These are phyloP conservation scores for Laguncularia racemosa DNA, from an alignment of 345 rosid genomes.

Conservation along the genomic window DNA sequence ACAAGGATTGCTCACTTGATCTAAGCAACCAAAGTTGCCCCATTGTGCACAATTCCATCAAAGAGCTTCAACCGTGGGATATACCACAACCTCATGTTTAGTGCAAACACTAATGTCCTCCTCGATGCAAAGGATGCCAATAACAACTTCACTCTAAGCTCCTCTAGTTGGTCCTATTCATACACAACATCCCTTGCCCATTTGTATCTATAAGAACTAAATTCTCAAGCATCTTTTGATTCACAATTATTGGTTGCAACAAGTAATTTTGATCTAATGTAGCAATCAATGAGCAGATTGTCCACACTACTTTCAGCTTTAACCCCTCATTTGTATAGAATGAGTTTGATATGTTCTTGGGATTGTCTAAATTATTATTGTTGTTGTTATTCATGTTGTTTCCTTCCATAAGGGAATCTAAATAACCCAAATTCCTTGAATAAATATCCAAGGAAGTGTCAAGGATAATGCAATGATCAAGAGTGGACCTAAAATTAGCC, in stretches of 20 bases:
- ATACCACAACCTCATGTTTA: conserved; percentile 96
- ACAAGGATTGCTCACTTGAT: conserved; percentile 58
- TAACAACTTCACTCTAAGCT: conserved; percentile 79
- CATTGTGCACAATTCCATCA: conserved; percentile 70
- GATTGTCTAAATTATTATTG: conserved; percentile 37
- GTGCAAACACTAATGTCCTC: conserved; percentile 90
- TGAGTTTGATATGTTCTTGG: conserved; percentile 85
- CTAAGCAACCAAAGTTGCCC: conserved; percentile 96
- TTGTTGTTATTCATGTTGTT: conserved; percentile 5
- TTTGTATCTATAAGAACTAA: conserved; percentile 78
- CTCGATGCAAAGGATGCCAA: conserved; percentile 86
- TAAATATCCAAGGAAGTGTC: conserved; percentile 63
- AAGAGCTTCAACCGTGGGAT: conserved; percentile 81
- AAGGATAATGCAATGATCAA: conserved; percentile 82
- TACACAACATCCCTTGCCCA: conserved; percentile 89
- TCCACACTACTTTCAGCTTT: conserved; percentile 94
- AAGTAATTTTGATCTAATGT: conserved; percentile 90
- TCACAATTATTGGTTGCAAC: conserved; percentile 80
- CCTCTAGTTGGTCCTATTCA: conserved; percentile 92
- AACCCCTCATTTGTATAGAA: conserved; percentile 90
- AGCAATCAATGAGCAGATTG: conserved; percentile 86
- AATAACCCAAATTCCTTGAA: conserved; percentile 8
- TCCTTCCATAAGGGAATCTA: conserved; percentile 24
- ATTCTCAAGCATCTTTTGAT: conserved; percentile 78
- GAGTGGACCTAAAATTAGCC: conserved; percentile 92